Conservation (phyloP, 2,329 filamentous ascomycete species). For the Xylaria arbuscula region DNA sequence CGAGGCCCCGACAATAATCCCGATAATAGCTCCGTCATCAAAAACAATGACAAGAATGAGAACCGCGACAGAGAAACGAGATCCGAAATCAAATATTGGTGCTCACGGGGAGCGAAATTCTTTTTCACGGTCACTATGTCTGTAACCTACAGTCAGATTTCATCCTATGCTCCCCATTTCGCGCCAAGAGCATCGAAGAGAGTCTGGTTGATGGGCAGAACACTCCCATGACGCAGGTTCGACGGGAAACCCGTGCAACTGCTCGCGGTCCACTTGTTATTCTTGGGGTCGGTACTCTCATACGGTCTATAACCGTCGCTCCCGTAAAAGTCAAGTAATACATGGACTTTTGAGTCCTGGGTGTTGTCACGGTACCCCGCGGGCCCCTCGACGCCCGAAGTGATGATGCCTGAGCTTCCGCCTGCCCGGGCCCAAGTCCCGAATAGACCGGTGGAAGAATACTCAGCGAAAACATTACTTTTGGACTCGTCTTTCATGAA, state of each 20-base stretch:
- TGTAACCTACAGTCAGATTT: not conserved
- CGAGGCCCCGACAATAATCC: too few relatives aligned
- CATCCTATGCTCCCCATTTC: constrained; percentile 50
- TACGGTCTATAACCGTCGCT: constrained; percentile 62
- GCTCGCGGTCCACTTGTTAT: constrained; percentile 60
- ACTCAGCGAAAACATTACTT: constrained; percentile 64
- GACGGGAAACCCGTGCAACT: constrained; percentile 56
- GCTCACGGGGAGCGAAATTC: too few relatives aligned
- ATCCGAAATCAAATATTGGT: too few relatives aligned
- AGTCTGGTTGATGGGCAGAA: constrained; percentile 59
- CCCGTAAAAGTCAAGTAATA: constrained; percentile 63
- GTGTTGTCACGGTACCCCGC: constrained; percentile 59
- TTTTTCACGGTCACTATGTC: not conserved
- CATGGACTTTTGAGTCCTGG: constrained; percentile 54
- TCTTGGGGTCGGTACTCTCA: constrained; percentile 56
- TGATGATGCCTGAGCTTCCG: constrained; percentile 56
- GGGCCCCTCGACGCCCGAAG: constrained; percentile 57
- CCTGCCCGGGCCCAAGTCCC: constrained; percentile 63
- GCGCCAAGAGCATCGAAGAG: constrained; percentile 55
- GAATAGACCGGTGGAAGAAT: constrained; percentile 60
- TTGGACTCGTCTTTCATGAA: constrained; percentile 67
- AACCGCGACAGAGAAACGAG: too few relatives aligned
- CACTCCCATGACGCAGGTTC: constrained; percentile 63
- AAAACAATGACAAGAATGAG: too few relatives aligned
- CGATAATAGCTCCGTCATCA: too few relatives aligned